A percentile compares a stretch with the other conserved stretches of the same genome.
These are phyloP conservation scores for Gossypioides kirkii DNA, from an alignment of 345 rosid genomes.

Conservation along the genomic window DNA sequence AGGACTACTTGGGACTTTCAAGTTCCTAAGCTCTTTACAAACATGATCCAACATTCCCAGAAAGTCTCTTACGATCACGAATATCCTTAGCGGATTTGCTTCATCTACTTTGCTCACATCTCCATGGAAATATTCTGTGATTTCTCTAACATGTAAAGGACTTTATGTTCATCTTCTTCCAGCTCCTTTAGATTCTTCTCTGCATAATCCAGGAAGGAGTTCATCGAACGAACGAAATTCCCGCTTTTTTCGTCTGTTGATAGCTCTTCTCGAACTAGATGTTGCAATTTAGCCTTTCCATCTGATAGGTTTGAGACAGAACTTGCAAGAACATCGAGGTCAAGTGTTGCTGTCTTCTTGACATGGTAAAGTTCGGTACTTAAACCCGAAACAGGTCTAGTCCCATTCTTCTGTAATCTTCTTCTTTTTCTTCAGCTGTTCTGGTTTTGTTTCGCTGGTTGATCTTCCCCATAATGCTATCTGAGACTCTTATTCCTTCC, in stretches of 20 bases:
- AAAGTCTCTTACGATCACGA: slow-evolving; percentile 96
- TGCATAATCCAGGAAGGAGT: slow-evolving; percentile 46
- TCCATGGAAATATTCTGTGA: slow-evolving; percentile 94
- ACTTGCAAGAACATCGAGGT: slow-evolving; percentile 77
- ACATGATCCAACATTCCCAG: slow-evolving; percentile 92
- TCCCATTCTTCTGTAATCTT: slow-evolving; percentile 87
- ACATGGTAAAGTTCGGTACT: slow-evolving; percentile 80
- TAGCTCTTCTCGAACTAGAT: slow-evolving; percentile 40
- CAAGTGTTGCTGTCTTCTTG: slow-evolving; percentile 85
- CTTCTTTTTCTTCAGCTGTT: slow-evolving; percentile 71
- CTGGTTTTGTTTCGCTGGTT: slow-evolving; percentile 51
- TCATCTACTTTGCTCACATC: slow-evolving; percentile 71
- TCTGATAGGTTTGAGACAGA: slow-evolving; percentile 75
- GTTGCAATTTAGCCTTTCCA: slow-evolving; percentile 49
- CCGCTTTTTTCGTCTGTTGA: slow-evolving; percentile 40
- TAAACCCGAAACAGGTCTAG: slow-evolving; percentile 78
- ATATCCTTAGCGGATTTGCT: slow-evolving; percentile 74
- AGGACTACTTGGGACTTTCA: slow-evolving; percentile 51
- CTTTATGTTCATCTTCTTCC: slow-evolving; percentile 65
- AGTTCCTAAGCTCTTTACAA: slow-evolving; percentile 78
- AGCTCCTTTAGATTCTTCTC: slow-evolving; percentile 59
- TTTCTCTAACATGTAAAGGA: slow-evolving; percentile 65
- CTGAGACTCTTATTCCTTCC: slow-evolving; percentile 81
- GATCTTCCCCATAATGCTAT: slow-evolving; percentile 88
- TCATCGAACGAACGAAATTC: slow-evolving; percentile 55